These are phyloP conservation scores for Oryza meridionalis DNA, from an alignment of 176 grass and related monocot genomes.

Conservation along the genomic window DNA sequence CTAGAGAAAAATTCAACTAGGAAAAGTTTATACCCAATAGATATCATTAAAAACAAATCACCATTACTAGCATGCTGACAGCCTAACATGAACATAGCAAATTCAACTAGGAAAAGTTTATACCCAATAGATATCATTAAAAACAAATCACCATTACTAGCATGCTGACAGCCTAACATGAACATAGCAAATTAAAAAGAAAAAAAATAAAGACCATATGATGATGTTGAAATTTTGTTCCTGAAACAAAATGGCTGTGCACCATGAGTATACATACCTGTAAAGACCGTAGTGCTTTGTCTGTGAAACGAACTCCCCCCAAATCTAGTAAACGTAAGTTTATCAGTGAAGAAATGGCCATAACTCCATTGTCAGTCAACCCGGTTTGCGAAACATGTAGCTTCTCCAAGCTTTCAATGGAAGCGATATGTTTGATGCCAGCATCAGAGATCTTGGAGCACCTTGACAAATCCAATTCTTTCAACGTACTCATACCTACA, in stretches of 20 bases:
- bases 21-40: background rate
- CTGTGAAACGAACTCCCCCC: constrained; percentile 71
- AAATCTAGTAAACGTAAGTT: constrained; percentile 68
- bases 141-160: constrained; percentile 12
- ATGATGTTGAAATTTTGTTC: background rate
- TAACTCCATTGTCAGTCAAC: constrained; percentile 74
- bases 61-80: background rate
- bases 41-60: constrained; percentile 33
- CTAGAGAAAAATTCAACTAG: constrained; percentile 49
- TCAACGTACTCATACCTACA: constrained; percentile 74
- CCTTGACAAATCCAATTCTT: constrained; percentile 81
- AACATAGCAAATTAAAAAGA: background rate
- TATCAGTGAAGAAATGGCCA: constrained; percentile 64
- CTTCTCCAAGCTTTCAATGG: constrained; percentile 77
- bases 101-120: constrained; percentile 15
- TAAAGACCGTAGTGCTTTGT: constrained; percentile 64
- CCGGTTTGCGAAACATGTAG: constrained; percentile 69
- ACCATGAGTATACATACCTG: constrained; percentile 45
- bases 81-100: background rate
- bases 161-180: background rate
- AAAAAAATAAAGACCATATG: constrained; percentile 10
- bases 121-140: background rate
- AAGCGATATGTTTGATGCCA: constrained; percentile 74
- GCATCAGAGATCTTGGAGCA: constrained; percentile 76
- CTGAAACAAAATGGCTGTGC: background rate